These are phyloP conservation scores for Orbilia blumenaviensis DNA, from an alignment of 2,329 filamentous ascomycete genomes.

Conservation along the genomic window DNA sequence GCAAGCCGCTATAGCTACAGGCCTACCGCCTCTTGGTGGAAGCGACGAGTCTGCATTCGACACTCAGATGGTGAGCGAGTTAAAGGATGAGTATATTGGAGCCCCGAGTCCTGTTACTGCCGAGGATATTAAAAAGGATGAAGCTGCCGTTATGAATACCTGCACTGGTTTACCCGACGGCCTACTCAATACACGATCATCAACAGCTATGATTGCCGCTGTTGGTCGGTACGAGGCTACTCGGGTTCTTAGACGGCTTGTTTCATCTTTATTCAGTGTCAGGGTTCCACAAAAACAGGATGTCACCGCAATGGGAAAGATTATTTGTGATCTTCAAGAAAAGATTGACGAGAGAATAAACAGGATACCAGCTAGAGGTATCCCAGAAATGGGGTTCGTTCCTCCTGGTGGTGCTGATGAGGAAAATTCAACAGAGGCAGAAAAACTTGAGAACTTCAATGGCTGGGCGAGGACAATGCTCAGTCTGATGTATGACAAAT, in stretches of 20 bases:
- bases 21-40: conserved; percentile 57
- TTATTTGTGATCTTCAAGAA: conserved; percentile 56
- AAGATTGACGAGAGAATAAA: conserved; percentile 56
- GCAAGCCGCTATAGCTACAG: conserved; percentile 57
- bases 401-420: conserved; percentile 49
- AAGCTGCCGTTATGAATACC: conserved; percentile 35
- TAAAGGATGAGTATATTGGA: conserved; percentile 57
- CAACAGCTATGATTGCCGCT: conserved; percentile 57
- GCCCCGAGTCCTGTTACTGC: conserved; percentile 27
- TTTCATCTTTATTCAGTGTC: conserved; percentile 56
- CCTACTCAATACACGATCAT: conserved; percentile 39
- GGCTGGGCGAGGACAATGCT: conserved; percentile 58
- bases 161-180: conserved; percentile 50
- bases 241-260: conserved; percentile 54
- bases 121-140: conserved; percentile 44
- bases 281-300: conserved; percentile 55
- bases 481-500: conserved; percentile 56
- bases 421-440: conserved; percentile 42
- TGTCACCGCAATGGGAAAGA: conserved; percentile 55
- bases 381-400: conserved; percentile 57
- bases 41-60: conserved; percentile 56
- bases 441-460: conserved; percentile 56
- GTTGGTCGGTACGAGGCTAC: conserved; percentile 57
- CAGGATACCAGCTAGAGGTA: conserved; percentile 56
- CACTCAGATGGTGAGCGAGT: conserved; percentile 57